A percentile compares a stretch with the other conserved stretches of the same genome.
These are phyloP conservation scores for Dacryopinax spathularia DNA, from an alignment of 768 basidiomycete species.

Conservation along the genomic window DNA sequence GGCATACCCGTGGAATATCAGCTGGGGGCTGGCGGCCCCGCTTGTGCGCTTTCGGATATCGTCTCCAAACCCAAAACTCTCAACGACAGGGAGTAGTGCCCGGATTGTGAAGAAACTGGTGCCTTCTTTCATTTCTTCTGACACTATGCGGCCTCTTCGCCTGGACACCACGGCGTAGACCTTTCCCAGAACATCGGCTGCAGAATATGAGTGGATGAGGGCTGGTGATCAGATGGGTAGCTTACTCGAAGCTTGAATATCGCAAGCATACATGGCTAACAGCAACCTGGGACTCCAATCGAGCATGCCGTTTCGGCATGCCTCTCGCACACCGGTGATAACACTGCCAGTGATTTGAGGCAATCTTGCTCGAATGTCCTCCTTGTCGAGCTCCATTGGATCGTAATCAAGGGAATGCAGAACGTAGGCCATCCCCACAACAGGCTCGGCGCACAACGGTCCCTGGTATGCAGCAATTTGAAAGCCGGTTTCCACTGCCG, in stretches of 20 bases:
- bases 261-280: slow-evolving; percentile 97
- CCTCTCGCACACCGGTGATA: slow-evolving; percentile 77
- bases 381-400: slow-evolving; percentile 41
- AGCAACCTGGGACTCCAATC: slow-evolving; percentile 97
- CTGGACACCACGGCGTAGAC: slow-evolving; percentile 91
- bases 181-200: slow-evolving; percentile 93
- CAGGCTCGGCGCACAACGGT: slow-evolving; percentile 86
- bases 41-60: slow-evolving; percentile 94
- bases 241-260: slow-evolving; percentile 94
- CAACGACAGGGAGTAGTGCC: slow-evolving; percentile 84
- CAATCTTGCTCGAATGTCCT: slow-evolving; percentile 51
- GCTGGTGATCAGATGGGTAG: not conserved
- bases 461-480: slow-evolving; percentile 91
- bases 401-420: slow-evolving; percentile 64
- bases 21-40: slow-evolving; percentile 90
- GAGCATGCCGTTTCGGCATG: slow-evolving; percentile 74
- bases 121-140: slow-evolving; percentile 98
- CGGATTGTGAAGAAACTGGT: slow-evolving; percentile 87
- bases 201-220: no score
- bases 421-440: slow-evolving; percentile 85
- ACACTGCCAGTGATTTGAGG: slow-evolving; percentile 81
- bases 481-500: slow-evolving; percentile 81
- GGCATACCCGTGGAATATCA: slow-evolving; percentile 80
- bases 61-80: slow-evolving; percentile 94
- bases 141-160: slow-evolving; percentile 79